Base-by-base conservation (phyloP, 139 green algal genomes). In the Gonium pectorale region DNA sequence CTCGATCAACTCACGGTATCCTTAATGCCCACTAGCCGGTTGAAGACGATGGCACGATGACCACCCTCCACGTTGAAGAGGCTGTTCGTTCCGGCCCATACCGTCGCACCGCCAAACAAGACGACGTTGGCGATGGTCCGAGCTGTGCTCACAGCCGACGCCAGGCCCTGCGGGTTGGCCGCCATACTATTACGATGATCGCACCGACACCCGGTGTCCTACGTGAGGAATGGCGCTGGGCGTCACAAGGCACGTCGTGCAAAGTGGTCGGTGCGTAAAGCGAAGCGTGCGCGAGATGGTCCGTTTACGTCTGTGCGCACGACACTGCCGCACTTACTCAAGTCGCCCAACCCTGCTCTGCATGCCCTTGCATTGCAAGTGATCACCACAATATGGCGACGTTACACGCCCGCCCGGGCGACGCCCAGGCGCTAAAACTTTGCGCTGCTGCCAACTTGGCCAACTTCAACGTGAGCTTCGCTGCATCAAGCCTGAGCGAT, bases 11-110 rank as follows among this genome's bases (percentile, higher is more conserved):
- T 24, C 60, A 97, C 96, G 81, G 86, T 90, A 1, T 99, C 95
- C 89, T 98, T 99, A 85, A 99, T 95, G 35, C 97, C 98, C 11
- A 92, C 52, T 0, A 99, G 26, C 4, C 98, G 88, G 88, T 99
- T 99, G 93, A 99, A 99, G 7, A 99, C 95, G 68, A 99, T 98
- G 9, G 95, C 98, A 26, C 98, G 89, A 89, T 99, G 97, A 60
- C 97, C 98, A 80, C 97, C 97, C 87, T 99, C 98, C 46, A 99
- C 98, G 87, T 99, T 99, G 90, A 99, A 99, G 6, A 99, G 74
- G 66, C 86, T 94, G 90, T 99, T 96, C 5, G 91, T 87, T 33
- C 87, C 70, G 26, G 90, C 94, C 71, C 97, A 99, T 1, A 94
- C 66, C 5, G 77, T 86, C 51, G 64, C 68, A 13, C 86, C 90